Evolutionary conservation across 805 yeast species (phyloP).

Genomic region (Kazachstania psychrophila): DNA sequence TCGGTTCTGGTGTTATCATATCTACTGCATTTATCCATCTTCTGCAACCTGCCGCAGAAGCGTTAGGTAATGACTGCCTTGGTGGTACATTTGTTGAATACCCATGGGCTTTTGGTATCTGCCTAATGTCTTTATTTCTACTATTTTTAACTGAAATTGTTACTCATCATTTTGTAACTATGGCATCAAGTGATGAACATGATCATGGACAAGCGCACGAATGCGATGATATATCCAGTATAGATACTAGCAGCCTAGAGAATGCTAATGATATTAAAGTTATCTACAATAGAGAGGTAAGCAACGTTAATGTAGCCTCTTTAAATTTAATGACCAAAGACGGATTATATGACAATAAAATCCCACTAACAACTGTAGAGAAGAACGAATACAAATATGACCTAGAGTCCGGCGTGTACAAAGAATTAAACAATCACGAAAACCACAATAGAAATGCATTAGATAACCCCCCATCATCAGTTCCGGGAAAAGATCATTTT

Average conservation of each 20-base stretch:
- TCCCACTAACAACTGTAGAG: background rate
- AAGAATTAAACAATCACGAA: background rate
- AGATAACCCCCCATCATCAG: background rate
- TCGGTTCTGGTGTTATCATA: slow-evolving; percentile 78
- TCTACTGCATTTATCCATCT: slow-evolving; percentile 77
- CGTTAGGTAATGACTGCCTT: slow-evolving; percentile 45
- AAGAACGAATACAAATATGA: slow-evolving; percentile 1
- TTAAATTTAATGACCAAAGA: background rate
- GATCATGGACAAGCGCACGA: background rate
- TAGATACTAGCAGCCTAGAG: background rate
- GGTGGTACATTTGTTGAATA: slow-evolving; percentile 49
- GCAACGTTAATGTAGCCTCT: background rate
- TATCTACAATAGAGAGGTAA: background rate
- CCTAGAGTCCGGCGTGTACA: background rate
- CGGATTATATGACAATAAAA: background rate
- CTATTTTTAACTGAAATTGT: slow-evolving; percentile 44
- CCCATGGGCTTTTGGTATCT: slow-evolving; percentile 50
- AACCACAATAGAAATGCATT: background rate
- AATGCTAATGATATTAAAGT: background rate
- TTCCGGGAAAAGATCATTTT: slow-evolving; percentile 10
- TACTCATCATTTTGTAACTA: slow-evolving; percentile 37
- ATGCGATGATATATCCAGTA: background rate
- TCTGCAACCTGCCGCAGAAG: slow-evolving; percentile 57
- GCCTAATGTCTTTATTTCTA: slow-evolving; percentile 38
- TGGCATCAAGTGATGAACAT: slow-evolving; percentile 18